A percentile compares a stretch with the other conserved stretches of the same genome.
Conservation (phyloP, 306 rosid species). For the Begonia peltatifolia region DNA sequence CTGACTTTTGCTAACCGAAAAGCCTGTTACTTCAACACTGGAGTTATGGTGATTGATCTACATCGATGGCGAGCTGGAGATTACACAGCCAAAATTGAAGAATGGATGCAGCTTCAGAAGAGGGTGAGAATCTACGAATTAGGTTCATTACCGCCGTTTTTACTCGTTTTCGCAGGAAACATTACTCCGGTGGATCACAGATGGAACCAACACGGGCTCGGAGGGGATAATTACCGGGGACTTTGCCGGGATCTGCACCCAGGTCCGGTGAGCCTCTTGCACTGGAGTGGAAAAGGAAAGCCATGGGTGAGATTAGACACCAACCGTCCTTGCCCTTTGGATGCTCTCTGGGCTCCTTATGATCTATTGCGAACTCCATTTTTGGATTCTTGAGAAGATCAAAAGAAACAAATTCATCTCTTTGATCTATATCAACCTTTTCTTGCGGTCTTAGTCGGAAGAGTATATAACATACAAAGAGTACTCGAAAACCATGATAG, state of each 20-base stretch:
- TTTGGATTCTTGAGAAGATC: constrained; percentile 35
- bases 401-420: neutral
- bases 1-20: constrained; percentile 40
- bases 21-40: constrained; percentile 80
- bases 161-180: constrained; percentile 60
- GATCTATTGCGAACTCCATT: constrained; percentile 66
- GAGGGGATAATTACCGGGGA: constrained; percentile 68
- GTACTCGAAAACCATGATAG: no score
- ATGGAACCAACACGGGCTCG: constrained; percentile 92
- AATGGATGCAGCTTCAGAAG: constrained; percentile 90
- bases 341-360: constrained; percentile 91
- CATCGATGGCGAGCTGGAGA: constrained; percentile 63
- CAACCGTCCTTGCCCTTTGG: constrained; percentile 75
- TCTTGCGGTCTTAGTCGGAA: no score
- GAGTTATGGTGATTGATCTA: constrained; percentile 86
- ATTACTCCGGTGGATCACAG: constrained; percentile 58
- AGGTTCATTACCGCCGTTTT: constrained; percentile 71
- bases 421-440: no score
- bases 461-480: no score
- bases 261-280: constrained; percentile 74
- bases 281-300: constrained; percentile 94
- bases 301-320: constrained; percentile 87
- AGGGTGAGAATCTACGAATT: constrained; percentile 62
- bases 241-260: constrained; percentile 77
- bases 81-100: constrained; percentile 50